Evolutionary conservation across 2,329 filamentous ascomycete species (phyloP).

Genomic region (Trichoderma hamatum): DNA sequence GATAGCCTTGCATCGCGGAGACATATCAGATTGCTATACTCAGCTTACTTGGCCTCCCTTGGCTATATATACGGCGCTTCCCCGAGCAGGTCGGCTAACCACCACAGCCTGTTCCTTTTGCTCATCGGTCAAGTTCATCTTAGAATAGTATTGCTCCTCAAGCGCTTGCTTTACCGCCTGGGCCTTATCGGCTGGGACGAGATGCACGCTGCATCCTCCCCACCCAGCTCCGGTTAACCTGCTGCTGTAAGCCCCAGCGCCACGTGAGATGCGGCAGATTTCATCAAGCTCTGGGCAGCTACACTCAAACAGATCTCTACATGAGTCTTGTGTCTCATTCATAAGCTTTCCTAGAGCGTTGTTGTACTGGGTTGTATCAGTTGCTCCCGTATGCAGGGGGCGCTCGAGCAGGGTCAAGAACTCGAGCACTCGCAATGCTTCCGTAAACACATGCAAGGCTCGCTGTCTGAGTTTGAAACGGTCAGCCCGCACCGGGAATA

Average conservation of each 20-base stretch:
- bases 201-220: constrained; percentile 94
- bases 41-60: constrained; percentile 34
- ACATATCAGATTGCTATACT: background rate
- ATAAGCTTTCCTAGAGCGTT: constrained; percentile 76
- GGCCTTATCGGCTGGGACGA: constrained; percentile 83
- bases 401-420: constrained; percentile 79
- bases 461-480: constrained; percentile 86
- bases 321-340: constrained; percentile 88
- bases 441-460: constrained; percentile 86
- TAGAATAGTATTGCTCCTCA: constrained; percentile 79
- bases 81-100: constrained; percentile 82
- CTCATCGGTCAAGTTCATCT: constrained; percentile 66
- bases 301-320: constrained; percentile 86
- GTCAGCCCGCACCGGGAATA: constrained; percentile 86
- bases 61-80: constrained; percentile 59
- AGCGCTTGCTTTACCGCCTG: constrained; percentile 75
- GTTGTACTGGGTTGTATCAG: constrained; percentile 65
- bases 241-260: constrained; percentile 80
- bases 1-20: background rate
- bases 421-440: constrained; percentile 81
- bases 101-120: constrained; percentile 80
- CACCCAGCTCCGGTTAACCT: constrained; percentile 91
- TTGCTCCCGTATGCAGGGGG: constrained; percentile 43
- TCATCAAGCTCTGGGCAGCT: constrained; percentile 91
- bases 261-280: constrained; percentile 77